phyloP scores from a whole-genome alignment of 1,139 yeast species.

The Wickerhamomyces sp. region DNA sequence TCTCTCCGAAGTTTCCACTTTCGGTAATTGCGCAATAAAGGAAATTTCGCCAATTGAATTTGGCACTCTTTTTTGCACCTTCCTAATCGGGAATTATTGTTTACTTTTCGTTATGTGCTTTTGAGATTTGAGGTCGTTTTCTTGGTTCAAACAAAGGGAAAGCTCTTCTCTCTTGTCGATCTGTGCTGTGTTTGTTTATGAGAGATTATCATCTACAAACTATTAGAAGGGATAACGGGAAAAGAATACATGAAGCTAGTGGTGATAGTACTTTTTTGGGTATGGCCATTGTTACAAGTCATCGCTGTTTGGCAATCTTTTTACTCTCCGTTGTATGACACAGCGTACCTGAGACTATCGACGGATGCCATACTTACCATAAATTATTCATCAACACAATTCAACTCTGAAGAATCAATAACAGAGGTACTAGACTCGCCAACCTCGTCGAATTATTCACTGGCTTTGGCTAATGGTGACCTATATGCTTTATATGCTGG shows the following conservation, averaged over 20 bases:
- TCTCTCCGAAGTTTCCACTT: neutral
- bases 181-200: neutral
- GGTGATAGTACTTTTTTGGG: neutral
- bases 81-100: slow-evolving; percentile 3
- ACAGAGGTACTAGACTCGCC: slow-evolving; percentile 23
- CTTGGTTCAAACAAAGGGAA: too few relatives aligned
- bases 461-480: slow-evolving; percentile 24
- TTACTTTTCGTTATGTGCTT: slow-evolving; percentile 2
- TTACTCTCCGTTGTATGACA: slow-evolving; percentile 35
- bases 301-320: slow-evolving; percentile 31
- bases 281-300: neutral
- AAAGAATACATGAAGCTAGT: too few relatives aligned
- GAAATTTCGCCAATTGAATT: neutral
- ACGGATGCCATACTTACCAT: slow-evolving; percentile 33
- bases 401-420: slow-evolving; percentile 21
- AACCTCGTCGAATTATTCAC: slow-evolving; percentile 17
- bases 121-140: too few relatives aligned
- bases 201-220: too few relatives aligned
- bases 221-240: too few relatives aligned
- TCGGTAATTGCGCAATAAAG: neutral
- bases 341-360: slow-evolving; percentile 34
- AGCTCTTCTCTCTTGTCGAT: neutral
- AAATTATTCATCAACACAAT: slow-evolving; percentile 1
- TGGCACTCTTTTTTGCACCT: neutral
- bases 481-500: slow-evolving; percentile 23